Base-by-base conservation (phyloP, 176 grass and related monocot species). In the Zea mays region DNA sequence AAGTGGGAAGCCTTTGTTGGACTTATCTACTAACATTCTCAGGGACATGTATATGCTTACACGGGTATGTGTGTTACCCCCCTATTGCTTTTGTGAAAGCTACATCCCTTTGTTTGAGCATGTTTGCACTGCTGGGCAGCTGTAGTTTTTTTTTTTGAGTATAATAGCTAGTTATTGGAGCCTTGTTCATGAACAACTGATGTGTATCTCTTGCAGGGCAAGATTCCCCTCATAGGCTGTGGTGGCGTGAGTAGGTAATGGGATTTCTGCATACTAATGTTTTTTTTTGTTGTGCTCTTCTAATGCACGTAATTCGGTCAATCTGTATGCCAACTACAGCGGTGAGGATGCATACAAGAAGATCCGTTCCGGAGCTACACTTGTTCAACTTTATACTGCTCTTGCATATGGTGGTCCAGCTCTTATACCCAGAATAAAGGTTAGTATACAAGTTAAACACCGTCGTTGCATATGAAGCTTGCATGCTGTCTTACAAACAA, bases 341-440 rank as follows among this genome's bases (percentile, higher is more conserved):
- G 96, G 96, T 0, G 90, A 99, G 78, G 92, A 99, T 79, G 96
- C 96, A 72, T 99, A 99, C 82, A 99, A 95, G 80, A 99, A 99
- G 75, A 95, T 99, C 41, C 92, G 88, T 33, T 79, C 96, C 59
- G 96, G 92, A 78, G 96, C 92, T 64, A 99, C 90, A 35, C 85
- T 99, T 17, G 90, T 99, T 86, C 96, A 99, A 56, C 69, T 99
- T 80, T 99, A 99, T 59, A 95, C 92, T 13, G 89, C 87, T 15
- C 86, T 95, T 88, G 96, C 87, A 1, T 99, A 99, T 65, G 83
- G 83, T 54, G 96, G 96, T 33, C 96, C 96, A 75, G 92, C 92
- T 72, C 79, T 95, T 79, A 95, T 99, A 65, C 96, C 92, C 17
- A 86, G 84, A 81, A 93, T 99, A 88, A 99, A 95, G 96, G 90